phyloP scores from a whole-genome alignment of 2,329 filamentous ascomycete genomes.

The Ophiostoma piceae region DNA sequence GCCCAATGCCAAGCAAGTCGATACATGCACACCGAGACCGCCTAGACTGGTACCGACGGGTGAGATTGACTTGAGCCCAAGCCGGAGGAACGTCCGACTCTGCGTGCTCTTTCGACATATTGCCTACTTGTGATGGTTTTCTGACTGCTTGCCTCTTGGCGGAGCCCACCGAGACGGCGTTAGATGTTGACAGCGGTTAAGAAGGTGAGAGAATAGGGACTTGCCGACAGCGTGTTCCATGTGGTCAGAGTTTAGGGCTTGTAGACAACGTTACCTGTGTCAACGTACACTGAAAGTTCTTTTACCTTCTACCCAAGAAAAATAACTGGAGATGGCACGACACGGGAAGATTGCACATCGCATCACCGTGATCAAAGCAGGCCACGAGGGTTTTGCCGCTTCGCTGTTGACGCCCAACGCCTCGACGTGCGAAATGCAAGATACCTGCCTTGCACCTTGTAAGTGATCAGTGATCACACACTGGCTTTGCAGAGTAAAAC shows the following conservation, averaged over 20 bases:
- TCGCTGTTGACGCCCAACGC: background rate
- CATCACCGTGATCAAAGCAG: background rate
- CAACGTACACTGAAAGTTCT: background rate
- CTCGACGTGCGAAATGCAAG: background rate
- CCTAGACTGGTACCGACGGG: background rate
- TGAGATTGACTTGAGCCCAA: background rate
- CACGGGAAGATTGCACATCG: background rate
- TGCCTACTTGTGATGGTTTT: background rate
- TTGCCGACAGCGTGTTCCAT: background rate
- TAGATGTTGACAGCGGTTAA: background rate
- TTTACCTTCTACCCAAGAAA: background rate
- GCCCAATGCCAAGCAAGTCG: slow-evolving; percentile 3
- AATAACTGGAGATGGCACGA: background rate
- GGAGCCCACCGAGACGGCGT: background rate
- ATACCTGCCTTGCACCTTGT: background rate
- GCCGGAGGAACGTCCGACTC: background rate
- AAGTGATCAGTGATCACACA: background rate
- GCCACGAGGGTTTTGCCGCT: background rate
- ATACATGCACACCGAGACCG: slow-evolving; percentile 8
- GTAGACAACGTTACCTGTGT: too few species aligned
- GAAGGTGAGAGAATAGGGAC: background rate
- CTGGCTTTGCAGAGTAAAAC: too few species aligned
- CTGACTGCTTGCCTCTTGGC: background rate
- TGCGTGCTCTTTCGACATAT: background rate
- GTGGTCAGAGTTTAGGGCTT: too few species aligned